These are phyloP conservation scores for Aspergillus saccharolyticus DNA, from an alignment of 495 filamentous ascomycete species.

Conservation along the genomic window DNA sequence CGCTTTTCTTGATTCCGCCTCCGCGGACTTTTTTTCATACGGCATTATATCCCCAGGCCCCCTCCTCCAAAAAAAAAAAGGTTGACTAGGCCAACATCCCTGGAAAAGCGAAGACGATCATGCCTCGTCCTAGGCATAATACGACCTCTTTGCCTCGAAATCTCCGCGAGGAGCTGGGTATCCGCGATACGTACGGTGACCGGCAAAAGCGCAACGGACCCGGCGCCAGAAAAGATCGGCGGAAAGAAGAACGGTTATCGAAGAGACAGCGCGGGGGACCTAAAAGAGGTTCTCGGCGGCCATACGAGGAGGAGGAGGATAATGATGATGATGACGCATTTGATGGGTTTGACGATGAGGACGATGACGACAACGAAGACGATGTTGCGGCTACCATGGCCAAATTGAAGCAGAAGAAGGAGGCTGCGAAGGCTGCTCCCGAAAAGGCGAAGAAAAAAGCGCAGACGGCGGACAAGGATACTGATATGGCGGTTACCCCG, in stretches of 20 bases:
- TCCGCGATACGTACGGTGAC: constrained; percentile 36
- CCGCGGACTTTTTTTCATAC: constrained; percentile 14
- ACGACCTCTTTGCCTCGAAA: constrained; percentile 60
- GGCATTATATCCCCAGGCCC: constrained; percentile 4
- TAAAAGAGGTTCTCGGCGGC: constrained; percentile 18
- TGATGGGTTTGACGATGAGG: constrained; percentile 17
- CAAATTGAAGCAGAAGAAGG: constrained; percentile 14
- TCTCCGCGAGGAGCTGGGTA: constrained; percentile 55
- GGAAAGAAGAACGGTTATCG: constrained; percentile 51
- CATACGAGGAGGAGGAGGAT: constrained; percentile 14
- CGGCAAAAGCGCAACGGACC: constrained; percentile 38
- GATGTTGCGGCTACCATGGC: constrained; percentile 17
- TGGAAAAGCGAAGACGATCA: constrained; percentile 15
- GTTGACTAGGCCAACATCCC: not conserved
- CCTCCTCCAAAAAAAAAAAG: constrained; percentile 32
- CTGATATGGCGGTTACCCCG: constrained; percentile 18
- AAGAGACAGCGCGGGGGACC: constrained; percentile 44
- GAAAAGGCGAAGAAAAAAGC: constrained; percentile 34
- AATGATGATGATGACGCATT: constrained; percentile 27
- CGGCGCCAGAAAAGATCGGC: constrained; percentile 54
- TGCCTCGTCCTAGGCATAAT: constrained; percentile 44
- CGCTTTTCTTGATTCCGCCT: constrained; percentile 15
- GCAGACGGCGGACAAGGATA: constrained; percentile 12
- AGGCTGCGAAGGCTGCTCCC: constrained; percentile 37
- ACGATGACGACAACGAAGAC: constrained; percentile 21